Base-by-base conservation (phyloP, 1,139 yeast species). In the Blastobotrys apis region DNA sequence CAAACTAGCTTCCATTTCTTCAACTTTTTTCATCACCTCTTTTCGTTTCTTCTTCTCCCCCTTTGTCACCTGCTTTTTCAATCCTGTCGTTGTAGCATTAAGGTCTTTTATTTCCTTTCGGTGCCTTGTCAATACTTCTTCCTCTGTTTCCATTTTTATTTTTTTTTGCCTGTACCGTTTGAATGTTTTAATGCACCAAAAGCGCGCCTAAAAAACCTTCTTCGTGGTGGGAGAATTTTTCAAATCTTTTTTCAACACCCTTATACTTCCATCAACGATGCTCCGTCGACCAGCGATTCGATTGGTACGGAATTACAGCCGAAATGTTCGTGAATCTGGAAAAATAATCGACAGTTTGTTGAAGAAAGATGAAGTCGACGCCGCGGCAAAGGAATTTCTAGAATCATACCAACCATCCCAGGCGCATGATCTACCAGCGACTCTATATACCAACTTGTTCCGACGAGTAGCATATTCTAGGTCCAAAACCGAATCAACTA, bases 1-100 rank as follows among this genome's bases (percentile, higher is more conserved):
- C 55, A 85, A 59, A 8, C 72, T 77, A 2, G 66, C 66, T 56
- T 84, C 86, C 66, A 86, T 54, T 40, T 73, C 77, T 37, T 70
- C 72, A 52, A 90, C 81, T 56, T 75, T 75, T 45, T 70, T 70
- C 52, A 69, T 55, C 3, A 80, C 76, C 40, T 68, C 71, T 51
- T 68, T 69, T 45, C 72, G 71, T 52, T 73, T 75, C 62, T 80
- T 81, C 55, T 85, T 75, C 37, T 82, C 85, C 47, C 87, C 81
- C 62, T 86, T 86, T 16, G 86, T 79, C 2, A 92, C 92, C 63
- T 82, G 92, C 56, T 86, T 85, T 67, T 83, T 85, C 72, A 87
- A 66, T 1, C 84, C 82, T 1, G 95, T 85, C 22, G 80, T 71
- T 30, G 76, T 74, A 10, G 84, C 81, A 17, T 77, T 71, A 49